A percentile compares a stretch with the other conserved stretches of the same genome.
Evolutionary conservation across 1,284 basidiomycete genomes (phyloP).

Genomic region (Trametes pubescens): DNA sequence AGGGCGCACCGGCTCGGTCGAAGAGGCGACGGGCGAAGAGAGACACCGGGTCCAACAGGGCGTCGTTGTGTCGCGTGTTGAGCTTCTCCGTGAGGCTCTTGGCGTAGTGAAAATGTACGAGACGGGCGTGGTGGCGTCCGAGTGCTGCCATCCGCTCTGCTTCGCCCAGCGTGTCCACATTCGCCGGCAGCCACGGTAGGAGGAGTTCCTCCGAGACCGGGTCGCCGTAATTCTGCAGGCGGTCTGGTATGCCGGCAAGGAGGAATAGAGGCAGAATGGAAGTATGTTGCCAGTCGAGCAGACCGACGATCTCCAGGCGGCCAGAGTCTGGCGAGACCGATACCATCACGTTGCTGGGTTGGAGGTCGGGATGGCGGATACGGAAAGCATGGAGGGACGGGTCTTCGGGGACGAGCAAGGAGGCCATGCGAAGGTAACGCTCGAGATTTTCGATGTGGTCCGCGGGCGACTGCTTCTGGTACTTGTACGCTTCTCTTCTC

Average conservation of each 20-base stretch:
- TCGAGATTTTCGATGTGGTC: conserved; percentile 48
- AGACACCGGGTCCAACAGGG: conserved; percentile 46
- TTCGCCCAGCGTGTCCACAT: conserved; percentile 46
- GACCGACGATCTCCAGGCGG: conserved; percentile 41
- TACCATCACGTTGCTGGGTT: conserved; percentile 49
- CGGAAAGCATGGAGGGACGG: conserved; percentile 40
- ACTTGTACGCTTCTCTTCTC: conserved; percentile 55
- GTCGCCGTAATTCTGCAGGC: conserved; percentile 56
- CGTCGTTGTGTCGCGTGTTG: conserved; percentile 51
- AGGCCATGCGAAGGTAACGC: conserved; percentile 47
- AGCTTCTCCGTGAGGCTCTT: conserved; percentile 48
- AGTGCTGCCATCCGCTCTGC: conserved; percentile 39
- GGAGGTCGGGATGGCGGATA: conserved; percentile 51
- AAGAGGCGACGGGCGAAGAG: conserved; percentile 50
- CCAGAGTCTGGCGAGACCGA: conserved; percentile 22
- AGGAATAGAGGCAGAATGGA: conserved; percentile 58
- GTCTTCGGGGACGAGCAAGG: conserved; percentile 49
- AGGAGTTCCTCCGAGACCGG: conserved; percentile 46
- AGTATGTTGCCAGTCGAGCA: conserved; percentile 56
- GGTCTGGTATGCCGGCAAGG: conserved; percentile 51
- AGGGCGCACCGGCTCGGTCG: conserved; percentile 47
- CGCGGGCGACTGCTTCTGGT: conserved; percentile 57
- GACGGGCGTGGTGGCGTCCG: conserved; percentile 49
- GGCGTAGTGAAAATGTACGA: conserved; percentile 57
- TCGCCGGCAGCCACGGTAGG: conserved; percentile 50